Evolutionary conservation across 2,329 filamentous ascomycete genomes (phyloP).

Genomic region (Penicillium crustosum): DNA sequence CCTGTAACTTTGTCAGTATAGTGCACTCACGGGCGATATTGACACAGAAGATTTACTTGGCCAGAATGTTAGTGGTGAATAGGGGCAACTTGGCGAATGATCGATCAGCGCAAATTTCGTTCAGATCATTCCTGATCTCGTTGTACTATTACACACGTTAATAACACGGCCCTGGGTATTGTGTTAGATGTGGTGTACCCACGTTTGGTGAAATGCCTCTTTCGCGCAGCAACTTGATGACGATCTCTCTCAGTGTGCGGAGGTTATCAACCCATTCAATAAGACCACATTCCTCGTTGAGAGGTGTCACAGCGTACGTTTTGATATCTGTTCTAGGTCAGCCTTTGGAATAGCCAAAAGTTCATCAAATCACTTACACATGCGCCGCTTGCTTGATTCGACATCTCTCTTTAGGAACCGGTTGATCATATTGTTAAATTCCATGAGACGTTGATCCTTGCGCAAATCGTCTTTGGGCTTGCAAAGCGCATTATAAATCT

Average conservation of each 20-base stretch:
- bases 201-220: conserved; percentile 62
- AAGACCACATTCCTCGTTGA: conserved; percentile 96
- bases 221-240: conserved; percentile 74
- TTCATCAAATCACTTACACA: conserved; percentile 54
- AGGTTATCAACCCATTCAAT: conserved; percentile 99
- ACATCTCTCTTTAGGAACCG: conserved; percentile 87
- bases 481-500: conserved; percentile 83
- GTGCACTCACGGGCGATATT: not conserved
- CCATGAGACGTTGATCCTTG: conserved; percentile 97
- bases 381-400: conserved; percentile 81
- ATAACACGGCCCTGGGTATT: not conserved
- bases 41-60: conserved; percentile 34
- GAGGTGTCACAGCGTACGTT: conserved; percentile 92
- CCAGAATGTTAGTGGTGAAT: conserved; percentile 66
- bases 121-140: conserved; percentile 59
- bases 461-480: conserved; percentile 98
- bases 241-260: conserved; percentile 87
- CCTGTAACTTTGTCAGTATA: conserved; percentile 33
- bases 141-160: conserved; percentile 55
- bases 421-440: conserved; percentile 99
- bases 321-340: conserved; percentile 64
- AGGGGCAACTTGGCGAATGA: conserved; percentile 60
- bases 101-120: conserved; percentile 63
- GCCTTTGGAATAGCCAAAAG: conserved; percentile 1
- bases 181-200: conserved; percentile 16